These are phyloP conservation scores for Cantharellus anzutake DNA, from an alignment of 768 basidiomycete species.

Conservation along the genomic window DNA sequence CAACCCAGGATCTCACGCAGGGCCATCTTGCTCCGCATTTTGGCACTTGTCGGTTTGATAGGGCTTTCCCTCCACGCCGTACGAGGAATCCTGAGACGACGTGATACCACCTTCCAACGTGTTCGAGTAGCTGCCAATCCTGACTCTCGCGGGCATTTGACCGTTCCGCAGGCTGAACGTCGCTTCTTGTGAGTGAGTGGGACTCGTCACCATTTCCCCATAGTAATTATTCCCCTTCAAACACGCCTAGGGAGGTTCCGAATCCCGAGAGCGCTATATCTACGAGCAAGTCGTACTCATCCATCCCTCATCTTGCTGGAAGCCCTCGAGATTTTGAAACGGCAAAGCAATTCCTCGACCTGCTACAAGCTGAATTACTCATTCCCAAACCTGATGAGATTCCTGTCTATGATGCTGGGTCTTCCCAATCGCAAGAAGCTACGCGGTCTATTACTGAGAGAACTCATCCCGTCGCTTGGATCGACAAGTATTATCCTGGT, in stretches of 20 bases:
- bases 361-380: constrained; percentile 48
- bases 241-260: neutral
- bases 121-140: neutral
- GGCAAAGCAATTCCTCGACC: constrained; percentile 43
- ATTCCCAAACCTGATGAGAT: constrained; percentile 15
- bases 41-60: too few species aligned
- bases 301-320: constrained; percentile 57
- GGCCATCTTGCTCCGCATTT: too few species aligned
- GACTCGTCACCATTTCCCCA: too few species aligned
- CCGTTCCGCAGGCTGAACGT: neutral
- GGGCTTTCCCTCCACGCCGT: too few species aligned
- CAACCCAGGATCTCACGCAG: too few species aligned
- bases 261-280: neutral
- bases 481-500: constrained; percentile 67
- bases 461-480: constrained; percentile 47
- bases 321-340: constrained; percentile 38
- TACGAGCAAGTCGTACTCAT: constrained; percentile 24
- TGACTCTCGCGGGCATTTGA: neutral
- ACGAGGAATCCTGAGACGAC: too few species aligned
- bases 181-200: neutral
- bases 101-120: too few species aligned
- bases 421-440: constrained; percentile 41
- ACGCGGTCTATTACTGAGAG: constrained; percentile 33
- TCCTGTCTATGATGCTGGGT: constrained; percentile 59
- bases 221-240: neutral